Evolutionary conservation across 345 rosid species (phyloP).

Genomic region (thale cress (Arabidopsis thaliana)): DNA sequence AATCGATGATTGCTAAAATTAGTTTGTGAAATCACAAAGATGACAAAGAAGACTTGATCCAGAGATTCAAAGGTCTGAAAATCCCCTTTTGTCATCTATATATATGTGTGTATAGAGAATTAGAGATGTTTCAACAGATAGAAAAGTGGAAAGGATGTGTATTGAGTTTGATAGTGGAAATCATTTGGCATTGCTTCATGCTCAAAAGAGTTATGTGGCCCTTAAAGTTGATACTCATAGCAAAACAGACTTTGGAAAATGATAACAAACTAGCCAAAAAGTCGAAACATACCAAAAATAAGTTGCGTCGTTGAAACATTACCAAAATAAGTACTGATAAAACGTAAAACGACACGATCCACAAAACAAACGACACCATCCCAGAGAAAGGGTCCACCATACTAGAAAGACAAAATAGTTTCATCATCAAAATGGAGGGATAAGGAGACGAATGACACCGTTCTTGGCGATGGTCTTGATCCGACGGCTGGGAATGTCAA

Average conservation of each 20-base stretch:
- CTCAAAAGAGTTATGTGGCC: not conserved
- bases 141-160: not conserved
- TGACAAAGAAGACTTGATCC: not conserved
- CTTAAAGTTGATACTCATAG: not conserved
- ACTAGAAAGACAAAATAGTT: too few relatives aligned
- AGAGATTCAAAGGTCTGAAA: conserved; percentile 6
- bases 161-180: not conserved
- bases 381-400: not conserved
- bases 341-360: not conserved
- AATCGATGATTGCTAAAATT: not conserved
- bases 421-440: conserved; percentile 28
- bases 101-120: not conserved
- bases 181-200: not conserved
- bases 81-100: not conserved
- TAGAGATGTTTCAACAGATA: conserved; percentile 9
- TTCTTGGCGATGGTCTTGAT: conserved; percentile 27
- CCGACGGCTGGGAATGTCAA: not conserved
- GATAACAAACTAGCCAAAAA: not conserved
- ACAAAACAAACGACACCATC: not conserved
- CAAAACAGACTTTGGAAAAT: not conserved
- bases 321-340: not conserved
- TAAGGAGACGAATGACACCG: conserved; percentile 23
- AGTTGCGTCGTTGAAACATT: not conserved
- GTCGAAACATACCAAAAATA: not conserved
- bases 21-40: conserved; percentile 6